phyloP scores from a whole-genome alignment of 1,284 basidiomycete species.

The Irpex sp. region DNA sequence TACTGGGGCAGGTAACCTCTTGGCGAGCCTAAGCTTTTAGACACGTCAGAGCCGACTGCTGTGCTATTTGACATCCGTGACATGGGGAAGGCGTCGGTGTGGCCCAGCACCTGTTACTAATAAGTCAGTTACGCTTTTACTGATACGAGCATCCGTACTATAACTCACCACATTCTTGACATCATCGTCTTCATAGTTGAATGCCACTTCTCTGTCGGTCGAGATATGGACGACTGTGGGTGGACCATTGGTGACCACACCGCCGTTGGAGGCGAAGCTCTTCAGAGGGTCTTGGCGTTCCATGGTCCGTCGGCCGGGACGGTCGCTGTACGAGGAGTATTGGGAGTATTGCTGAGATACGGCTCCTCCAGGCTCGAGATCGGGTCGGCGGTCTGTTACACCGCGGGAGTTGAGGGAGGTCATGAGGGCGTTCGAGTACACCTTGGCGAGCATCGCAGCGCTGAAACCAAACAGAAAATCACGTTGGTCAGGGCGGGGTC shows the following conservation, averaged over 20 bases:
- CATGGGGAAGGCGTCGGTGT: background rate
- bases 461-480: conserved; percentile 2
- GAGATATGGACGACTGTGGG: background rate
- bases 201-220: background rate
- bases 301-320: background rate
- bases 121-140: too few species aligned
- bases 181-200: background rate
- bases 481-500: too few species aligned
- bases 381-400: background rate
- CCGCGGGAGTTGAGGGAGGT: conserved; percentile 9
- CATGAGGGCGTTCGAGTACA: conserved; percentile 31
- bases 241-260: background rate
- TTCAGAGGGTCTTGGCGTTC: background rate
- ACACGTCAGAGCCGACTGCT: background rate
- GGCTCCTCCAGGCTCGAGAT: background rate
- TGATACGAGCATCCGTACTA: background rate
- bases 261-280: background rate
- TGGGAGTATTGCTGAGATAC: background rate
- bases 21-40: background rate
- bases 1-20: background rate
- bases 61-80: background rate
- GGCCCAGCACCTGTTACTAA: background rate
- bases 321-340: background rate
- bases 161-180: background rate
- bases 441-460: conserved; percentile 25